phyloP scores from a whole-genome alignment of 495 filamentous ascomycete genomes.

The Aspergillus affinis region DNA sequence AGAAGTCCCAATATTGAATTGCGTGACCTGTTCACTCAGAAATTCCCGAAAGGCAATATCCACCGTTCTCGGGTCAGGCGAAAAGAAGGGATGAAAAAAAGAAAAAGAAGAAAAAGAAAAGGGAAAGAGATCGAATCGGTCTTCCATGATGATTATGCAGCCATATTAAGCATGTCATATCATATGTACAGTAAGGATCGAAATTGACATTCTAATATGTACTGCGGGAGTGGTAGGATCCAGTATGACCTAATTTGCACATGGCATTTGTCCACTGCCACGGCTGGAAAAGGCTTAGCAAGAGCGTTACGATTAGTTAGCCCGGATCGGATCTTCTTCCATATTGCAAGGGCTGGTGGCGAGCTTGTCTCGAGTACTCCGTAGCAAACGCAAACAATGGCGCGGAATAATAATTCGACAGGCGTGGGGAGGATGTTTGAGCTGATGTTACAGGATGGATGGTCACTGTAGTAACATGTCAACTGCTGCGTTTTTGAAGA shows the following conservation, averaged over 20 bases:
- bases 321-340: neutral
- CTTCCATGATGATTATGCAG: slow-evolving; percentile 1
- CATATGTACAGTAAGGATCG: neutral
- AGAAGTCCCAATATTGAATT: neutral
- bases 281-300: neutral
- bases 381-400: neutral
- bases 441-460: neutral
- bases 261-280: neutral
- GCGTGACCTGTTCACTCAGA: neutral
- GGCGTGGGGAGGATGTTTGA: neutral
- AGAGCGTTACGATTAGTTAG: neutral
- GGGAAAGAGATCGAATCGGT: too few species aligned
- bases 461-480: neutral
- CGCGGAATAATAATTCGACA: too few species aligned
- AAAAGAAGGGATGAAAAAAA: too few species aligned
- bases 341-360: neutral
- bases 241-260: neutral
- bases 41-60: too few species aligned
- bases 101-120: too few species aligned
- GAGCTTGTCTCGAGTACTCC: neutral
- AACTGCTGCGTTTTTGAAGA: neutral
- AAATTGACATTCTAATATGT: neutral
- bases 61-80: too few species aligned
- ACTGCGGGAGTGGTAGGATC: neutral
- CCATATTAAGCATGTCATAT: slow-evolving; percentile 10